Percentiles rank a stretch among this genome's conserved stretches.
These are phyloP conservation scores for Pycnococcus provasolii DNA, from an alignment of 139 green algal genomes.

Conservation along the genomic window DNA sequence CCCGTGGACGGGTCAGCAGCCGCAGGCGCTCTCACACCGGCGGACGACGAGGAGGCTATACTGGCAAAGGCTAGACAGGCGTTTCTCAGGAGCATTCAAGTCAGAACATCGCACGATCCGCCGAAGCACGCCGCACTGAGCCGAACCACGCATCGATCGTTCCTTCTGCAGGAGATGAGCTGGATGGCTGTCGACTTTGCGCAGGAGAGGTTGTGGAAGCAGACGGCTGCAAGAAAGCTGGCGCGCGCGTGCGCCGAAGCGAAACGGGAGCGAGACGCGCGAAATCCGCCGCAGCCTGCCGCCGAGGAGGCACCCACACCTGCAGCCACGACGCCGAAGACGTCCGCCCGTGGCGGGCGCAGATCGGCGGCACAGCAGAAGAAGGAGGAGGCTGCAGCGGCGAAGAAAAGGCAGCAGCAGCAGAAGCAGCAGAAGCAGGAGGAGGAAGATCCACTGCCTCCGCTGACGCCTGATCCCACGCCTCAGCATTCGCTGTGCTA, in stretches of 20 bases:
- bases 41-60: not conserved
- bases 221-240: conserved; percentile 17
- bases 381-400: too few species aligned
- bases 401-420: too few species aligned
- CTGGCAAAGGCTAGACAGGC: not conserved
- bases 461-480: too few species aligned
- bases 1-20: not conserved
- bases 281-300: too few species aligned
- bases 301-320: too few species aligned
- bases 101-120: not conserved
- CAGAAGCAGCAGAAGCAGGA: too few species aligned
- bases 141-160: conserved; percentile 37
- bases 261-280: too few species aligned
- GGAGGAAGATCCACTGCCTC: too few species aligned
- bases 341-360: too few species aligned
- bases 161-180: conserved; percentile 43
- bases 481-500: too few species aligned
- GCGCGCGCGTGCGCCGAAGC: not conserved
- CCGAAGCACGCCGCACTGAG: not conserved
- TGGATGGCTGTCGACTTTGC: conserved; percentile 58
- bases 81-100: not conserved
- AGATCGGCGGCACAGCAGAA: too few species aligned
- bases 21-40: not conserved
- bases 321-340: too few species aligned
- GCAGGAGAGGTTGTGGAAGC: conserved; percentile 55